A percentile compares a stretch with the other conserved stretches of the same genome.
Conservation (phyloP, 2,329 filamentous ascomycete genomes). For the Aspergillus eucalypticola region DNA sequence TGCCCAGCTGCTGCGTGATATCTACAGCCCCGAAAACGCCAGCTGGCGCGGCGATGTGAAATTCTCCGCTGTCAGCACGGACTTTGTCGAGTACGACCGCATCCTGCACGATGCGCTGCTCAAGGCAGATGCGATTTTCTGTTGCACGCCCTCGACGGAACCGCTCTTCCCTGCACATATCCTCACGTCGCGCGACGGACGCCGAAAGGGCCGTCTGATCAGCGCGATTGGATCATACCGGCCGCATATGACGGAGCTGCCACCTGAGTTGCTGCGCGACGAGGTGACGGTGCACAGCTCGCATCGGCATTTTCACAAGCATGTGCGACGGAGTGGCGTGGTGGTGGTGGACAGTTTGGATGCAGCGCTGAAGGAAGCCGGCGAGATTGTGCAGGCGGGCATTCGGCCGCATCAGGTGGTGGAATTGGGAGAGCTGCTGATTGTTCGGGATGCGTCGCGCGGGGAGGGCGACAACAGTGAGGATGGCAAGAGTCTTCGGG, state of each 20-base stretch:
- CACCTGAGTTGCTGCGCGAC: conserved; percentile 71
- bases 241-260: conserved; percentile 78
- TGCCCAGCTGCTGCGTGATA: conserved; percentile 51
- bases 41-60: conserved; percentile 67
- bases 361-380: conserved; percentile 77
- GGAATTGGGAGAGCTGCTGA: conserved; percentile 79
- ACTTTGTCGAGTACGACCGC: conserved; percentile 68
- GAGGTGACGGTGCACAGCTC: conserved; percentile 51
- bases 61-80: conserved; percentile 69
- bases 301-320: conserved; percentile 52
- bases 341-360: conserved; percentile 70
- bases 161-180: conserved; percentile 74
- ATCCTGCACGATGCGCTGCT: conserved; percentile 69
- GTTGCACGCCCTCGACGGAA: conserved; percentile 74
- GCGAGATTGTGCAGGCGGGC: conserved; percentile 79
- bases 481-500: conserved; percentile 48
- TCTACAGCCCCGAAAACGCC: conserved; percentile 54
- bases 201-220: conserved; percentile 47
- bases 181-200: conserved; percentile 62
- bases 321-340: conserved; percentile 59
- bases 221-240: conserved; percentile 55
- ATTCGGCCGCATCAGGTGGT: conserved; percentile 74
- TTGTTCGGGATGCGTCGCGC: conserved; percentile 58
- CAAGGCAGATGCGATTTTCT: conserved; percentile 79
- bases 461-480: conserved; percentile 36